Evolutionary conservation across 805 yeast genomes (phyloP), one percentile per base, ranked within the genome.

Genomic region (Myxozyma kluyveri): DNA sequence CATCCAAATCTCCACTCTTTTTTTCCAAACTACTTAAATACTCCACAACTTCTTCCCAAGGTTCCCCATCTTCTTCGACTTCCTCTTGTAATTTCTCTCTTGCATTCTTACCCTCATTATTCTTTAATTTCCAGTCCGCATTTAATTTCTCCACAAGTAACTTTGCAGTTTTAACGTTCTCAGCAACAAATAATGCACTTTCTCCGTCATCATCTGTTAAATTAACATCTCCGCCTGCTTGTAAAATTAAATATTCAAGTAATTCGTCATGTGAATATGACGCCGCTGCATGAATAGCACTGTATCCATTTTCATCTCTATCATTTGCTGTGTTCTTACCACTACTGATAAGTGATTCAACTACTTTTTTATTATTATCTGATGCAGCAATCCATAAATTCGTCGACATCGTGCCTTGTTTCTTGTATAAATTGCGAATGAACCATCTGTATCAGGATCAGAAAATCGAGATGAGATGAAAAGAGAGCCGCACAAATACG

Each of bases 221-320:
- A 66, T 93, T 89, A 22, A 89, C 78, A 64, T 93, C 83, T 4
- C 96, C 98, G 6, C 86, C 86, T 12, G 32, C 26, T 18, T 70
- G 66, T 3, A 61, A 61, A 3, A 86, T 67, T 42, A 88, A 72
- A 57, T 76, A 78, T 50, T 71, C 67, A 35, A 93, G 71, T 36
- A 93, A 72, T 7, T 84, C 89, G 1, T 70, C 61, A 65, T 91
- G 90, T 6, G 91, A 91, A 68, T 93, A 93, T 1, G 97, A 85
- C 1, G 95, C 95, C 1, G 99, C 98, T 0, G 99, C 99, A 67
- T 93, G 99, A 10, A 93, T 77, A 4, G 99, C 95, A 0, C 98
- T 91, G 69, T 95, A 93, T 0, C 99, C 99, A 63, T 90, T 88
- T 0, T 87, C 86, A 67, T 93, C 99, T 57, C 83, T 80, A 4